Percentiles rank a stretch among this genome's conserved stretches.
Evolutionary conservation across 352 stramenopile species (phyloP).

Genomic region (Globisporangium yorkense): DNA sequence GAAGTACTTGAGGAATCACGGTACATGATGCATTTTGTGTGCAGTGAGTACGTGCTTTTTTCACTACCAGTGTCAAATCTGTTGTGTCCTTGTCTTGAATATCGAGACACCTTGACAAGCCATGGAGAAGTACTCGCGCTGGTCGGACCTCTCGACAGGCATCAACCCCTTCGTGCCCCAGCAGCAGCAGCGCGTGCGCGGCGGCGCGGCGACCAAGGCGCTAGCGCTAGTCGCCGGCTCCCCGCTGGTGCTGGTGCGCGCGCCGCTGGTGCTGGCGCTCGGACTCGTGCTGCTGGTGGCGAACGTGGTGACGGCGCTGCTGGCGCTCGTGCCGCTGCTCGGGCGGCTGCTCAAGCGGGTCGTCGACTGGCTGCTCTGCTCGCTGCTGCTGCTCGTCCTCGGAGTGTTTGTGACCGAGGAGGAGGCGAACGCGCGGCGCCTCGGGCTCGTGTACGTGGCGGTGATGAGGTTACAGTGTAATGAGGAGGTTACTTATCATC

Average conservation of each 20-base stretch:
- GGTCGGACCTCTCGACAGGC: slow-evolving; percentile 78
- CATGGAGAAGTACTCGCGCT: slow-evolving; percentile 87
- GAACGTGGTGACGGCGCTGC: slow-evolving; percentile 47
- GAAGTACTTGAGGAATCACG: no score
- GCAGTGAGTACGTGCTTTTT: no score
- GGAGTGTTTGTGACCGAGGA: slow-evolving; percentile 67
- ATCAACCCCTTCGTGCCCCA: slow-evolving; percentile 86
- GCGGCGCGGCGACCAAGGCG: slow-evolving; percentile 27
- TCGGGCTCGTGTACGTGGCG: slow-evolving; percentile 47
- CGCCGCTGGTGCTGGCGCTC: slow-evolving; percentile 42
- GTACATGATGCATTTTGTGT: no score
- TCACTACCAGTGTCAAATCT: no score
- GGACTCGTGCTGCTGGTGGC: slow-evolving; percentile 32
- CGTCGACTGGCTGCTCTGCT: slow-evolving; percentile 68
- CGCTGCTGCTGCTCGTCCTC: slow-evolving; percentile 54
- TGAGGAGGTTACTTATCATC: background rate
- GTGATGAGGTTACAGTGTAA: background rate
- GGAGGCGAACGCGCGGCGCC: slow-evolving; percentile 58
- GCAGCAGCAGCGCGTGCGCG: slow-evolving; percentile 41
- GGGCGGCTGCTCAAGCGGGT: slow-evolving; percentile 62
- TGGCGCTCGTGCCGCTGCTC: slow-evolving; percentile 60
- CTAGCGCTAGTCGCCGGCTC: slow-evolving; percentile 41
- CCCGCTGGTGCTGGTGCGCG: slow-evolving; percentile 40
- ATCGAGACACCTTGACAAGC: background rate
- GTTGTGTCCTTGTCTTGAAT: no score